A percentile compares a stretch with the other conserved stretches of the same genome.
Conservation (phyloP, 2,329 filamentous ascomycete genomes). For the Atkinsonella texensis region DNA sequence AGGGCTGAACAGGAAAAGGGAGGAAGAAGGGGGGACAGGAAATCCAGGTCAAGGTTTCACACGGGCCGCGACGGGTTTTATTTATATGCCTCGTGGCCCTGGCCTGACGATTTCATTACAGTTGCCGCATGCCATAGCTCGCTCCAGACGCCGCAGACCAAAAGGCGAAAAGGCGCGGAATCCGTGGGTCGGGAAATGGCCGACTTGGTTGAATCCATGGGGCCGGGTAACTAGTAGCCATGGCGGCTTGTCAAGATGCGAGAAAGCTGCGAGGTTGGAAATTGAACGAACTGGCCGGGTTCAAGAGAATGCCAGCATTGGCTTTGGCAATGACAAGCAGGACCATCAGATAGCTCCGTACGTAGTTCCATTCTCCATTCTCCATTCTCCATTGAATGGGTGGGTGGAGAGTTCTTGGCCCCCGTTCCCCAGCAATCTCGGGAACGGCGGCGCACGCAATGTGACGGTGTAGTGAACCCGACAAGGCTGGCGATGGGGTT, state of each 20-base stretch:
- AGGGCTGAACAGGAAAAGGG: neutral
- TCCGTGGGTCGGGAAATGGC: conserved; percentile 4
- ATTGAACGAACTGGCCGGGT: neutral
- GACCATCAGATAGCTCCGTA: neutral
- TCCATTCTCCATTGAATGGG: too few relatives aligned
- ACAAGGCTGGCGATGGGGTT: neutral
- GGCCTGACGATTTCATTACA: neutral
- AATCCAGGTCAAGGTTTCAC: neutral
- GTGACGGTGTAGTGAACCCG: conserved; percentile 1
- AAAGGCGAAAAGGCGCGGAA: neutral
- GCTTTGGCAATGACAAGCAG: neutral
- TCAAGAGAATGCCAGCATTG: neutral
- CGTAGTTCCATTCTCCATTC: neutral
- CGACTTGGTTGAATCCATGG: neutral
- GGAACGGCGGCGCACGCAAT: neutral
- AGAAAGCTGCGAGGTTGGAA: neutral
- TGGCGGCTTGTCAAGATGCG: neutral
- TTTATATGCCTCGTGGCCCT: conserved; percentile 3
- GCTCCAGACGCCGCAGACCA: neutral
- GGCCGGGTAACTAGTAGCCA: neutral
- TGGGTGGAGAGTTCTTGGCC: conserved; percentile 1
- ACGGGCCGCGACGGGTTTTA: neutral
- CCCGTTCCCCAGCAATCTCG: neutral
- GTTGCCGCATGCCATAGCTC: neutral
- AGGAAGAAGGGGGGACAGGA: too few relatives aligned